Percentiles rank a stretch among this genome's conserved stretches.
phyloP scores from a whole-genome alignment of 2,329 filamentous ascomycete genomes.

The Phaeoacremonium minimum region DNA sequence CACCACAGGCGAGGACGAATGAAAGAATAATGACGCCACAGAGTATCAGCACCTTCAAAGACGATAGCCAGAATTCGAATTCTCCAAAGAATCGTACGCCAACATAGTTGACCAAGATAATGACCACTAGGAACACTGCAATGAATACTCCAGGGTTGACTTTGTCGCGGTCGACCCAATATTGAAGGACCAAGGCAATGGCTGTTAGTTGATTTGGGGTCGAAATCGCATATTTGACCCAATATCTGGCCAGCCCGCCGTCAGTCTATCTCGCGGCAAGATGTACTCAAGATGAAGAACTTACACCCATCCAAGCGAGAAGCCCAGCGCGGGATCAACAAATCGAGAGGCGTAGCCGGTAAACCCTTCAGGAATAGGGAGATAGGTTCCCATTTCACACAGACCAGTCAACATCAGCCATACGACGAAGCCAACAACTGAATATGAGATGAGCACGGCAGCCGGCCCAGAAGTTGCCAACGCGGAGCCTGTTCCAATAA shows the following conservation, averaged over 20 bases:
- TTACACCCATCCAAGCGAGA: slow-evolving; percentile 70
- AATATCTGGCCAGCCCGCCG: slow-evolving; percentile 38
- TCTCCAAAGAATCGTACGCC: slow-evolving; percentile 65
- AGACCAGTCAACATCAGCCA: slow-evolving; percentile 79
- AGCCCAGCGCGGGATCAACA: slow-evolving; percentile 76
- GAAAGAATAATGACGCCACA: slow-evolving; percentile 64
- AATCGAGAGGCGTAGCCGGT: slow-evolving; percentile 77
- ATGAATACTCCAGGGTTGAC: slow-evolving; percentile 81
- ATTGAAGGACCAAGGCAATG: slow-evolving; percentile 72
- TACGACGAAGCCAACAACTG: slow-evolving; percentile 65
- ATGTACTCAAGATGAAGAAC: slow-evolving; percentile 9
- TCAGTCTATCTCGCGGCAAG: background rate
- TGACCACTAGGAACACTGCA: slow-evolving; percentile 60
- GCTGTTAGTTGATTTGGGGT: slow-evolving; percentile 84
- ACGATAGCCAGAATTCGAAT: slow-evolving; percentile 67
- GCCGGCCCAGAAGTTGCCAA: slow-evolving; percentile 54
- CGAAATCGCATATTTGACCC: slow-evolving; percentile 79
- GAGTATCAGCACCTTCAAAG: slow-evolving; percentile 66
- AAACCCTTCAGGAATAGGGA: slow-evolving; percentile 75
- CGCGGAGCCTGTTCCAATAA: slow-evolving; percentile 62
- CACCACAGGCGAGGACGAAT: slow-evolving; percentile 76
- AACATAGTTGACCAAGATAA: slow-evolving; percentile 60
- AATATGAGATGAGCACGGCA: slow-evolving; percentile 68
- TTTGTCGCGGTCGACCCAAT: slow-evolving; percentile 62
- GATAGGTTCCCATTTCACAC: slow-evolving; percentile 81